Base-by-base conservation (phyloP, 2,329 filamentous ascomycete species). In the Aspergillus pseudonomiae region DNA sequence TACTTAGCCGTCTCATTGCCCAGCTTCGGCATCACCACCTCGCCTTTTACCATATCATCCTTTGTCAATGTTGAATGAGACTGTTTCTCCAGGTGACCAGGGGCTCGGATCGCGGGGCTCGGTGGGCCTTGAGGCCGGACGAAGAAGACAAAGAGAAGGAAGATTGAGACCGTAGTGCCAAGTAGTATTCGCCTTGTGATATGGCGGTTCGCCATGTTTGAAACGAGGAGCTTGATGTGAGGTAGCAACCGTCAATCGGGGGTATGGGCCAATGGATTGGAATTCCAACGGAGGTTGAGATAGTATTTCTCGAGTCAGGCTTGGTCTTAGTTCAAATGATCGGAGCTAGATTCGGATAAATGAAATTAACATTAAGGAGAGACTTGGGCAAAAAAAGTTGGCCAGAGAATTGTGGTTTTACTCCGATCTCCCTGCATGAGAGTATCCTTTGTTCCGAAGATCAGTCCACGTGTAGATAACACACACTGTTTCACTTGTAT, bases 1-100 rank as follows among this genome's bases (percentile, higher is more conserved):
- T 75, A 81, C 79, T 83, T 84, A 16, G 78, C 76, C 5, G 82
- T 84, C 65, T 79, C 82, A 66, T 84, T 84, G 24, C 78, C 81
- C 54, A 84, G 70, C 58, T 78, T 79, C 16, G 79, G 77, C 79
- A 82, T 82, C 50, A 84, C 78, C 30, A 79, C 76, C 30, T 73
- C 75, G 28, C 82, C 82, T 62, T 80, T 78, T 45, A 80, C 68
- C 54, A 78, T 73, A 45, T 78, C 75, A 61, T 78, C 73, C 43
- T 74, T 70, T 32, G 75, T 69, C 26, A 70, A 57, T 24, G 67
- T 64, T 39, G 72, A 63, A 32, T 70, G 66, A 16, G 70, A 57
- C 16, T 72, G 63, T 64, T 79, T 74, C 45, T 73, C 70, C 57
- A 80, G 71, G 52, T 80, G 78, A 34, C 78, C 78, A 1, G 79